Evolutionary conservation across 345 rosid species (phyloP), one percentile per base, ranked within the genome.

Genomic region (Dovyalis caffra): DNA sequence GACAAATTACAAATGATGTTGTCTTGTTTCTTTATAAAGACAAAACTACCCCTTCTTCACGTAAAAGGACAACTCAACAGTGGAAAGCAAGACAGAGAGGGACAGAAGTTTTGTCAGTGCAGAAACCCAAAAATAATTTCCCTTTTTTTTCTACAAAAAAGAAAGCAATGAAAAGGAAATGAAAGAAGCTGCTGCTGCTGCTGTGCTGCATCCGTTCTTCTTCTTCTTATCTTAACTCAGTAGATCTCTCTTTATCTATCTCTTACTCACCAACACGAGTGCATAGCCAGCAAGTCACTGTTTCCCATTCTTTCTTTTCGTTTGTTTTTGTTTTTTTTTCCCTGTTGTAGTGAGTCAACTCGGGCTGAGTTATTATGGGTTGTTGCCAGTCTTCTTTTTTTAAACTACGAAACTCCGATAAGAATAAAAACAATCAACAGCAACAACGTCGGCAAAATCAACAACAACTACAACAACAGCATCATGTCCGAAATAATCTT

Each of bases 101-200:
- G 78, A 73, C 69, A 76, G 78, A 78, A 64, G 73, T 58, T 77
- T 62, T 74, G 83, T 73, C 84, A 81, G 84, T 71, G 75, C 77
- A 69, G 74, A 64, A 69, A 71, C 76, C 4, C 37, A 12, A 51
- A 37, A 53, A 68, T 28, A 33, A 74, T 33, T 6, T 49, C 0
- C 21, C 5, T 28, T 12, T 31, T 16, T 25, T 61, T 28, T 61
- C 3, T 58, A 3, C 16, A 2, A 26, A 71, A 58, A 57, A 53
- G 12, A 15, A 23, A 34, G 12, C 25, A 71, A 71, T 68, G 80
- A 71, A 38, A 74, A 64, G 69, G n/a, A 78, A 62, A 56, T 70
- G 78, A 80, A 75, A 77, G 68, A 35, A 6, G 40, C 15, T 40
- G 3, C 73, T 64, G 74, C 66, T 45, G 64, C 68, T 32, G 45